Conservation (phyloP, 1,284 basidiomycete genomes). For the Rhodotorula sp. region DNA sequence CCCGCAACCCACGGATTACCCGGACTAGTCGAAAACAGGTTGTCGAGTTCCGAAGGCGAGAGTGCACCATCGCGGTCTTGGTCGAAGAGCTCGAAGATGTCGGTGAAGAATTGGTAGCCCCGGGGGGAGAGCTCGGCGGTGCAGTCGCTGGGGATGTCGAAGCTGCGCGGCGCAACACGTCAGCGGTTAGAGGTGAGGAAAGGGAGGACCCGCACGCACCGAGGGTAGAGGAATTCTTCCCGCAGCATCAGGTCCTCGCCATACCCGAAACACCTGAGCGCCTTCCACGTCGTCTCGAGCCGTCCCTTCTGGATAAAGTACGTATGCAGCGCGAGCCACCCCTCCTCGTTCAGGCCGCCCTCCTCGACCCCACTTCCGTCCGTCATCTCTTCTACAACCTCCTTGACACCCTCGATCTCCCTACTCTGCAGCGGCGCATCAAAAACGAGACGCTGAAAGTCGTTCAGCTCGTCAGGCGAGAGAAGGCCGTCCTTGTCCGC, state of each 20-base stretch:
- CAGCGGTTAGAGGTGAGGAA: neutral
- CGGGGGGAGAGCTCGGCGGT: conserved; percentile 89
- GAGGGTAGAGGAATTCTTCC: conserved; percentile 82
- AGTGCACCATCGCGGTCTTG: conserved; percentile 97
- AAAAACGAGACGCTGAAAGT: conserved; percentile 73
- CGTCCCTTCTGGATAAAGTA: conserved; percentile 95
- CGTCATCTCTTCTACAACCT: conserved; percentile 33
- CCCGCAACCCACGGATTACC: conserved; percentile 87
- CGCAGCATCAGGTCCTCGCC: conserved; percentile 86
- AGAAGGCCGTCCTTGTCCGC: conserved; percentile 89
- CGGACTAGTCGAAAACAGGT: conserved; percentile 89
- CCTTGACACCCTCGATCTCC: conserved; percentile 69
- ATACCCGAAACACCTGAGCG: conserved; percentile 91
- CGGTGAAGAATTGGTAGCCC: conserved; percentile 96
- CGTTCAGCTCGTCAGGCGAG: conserved; percentile 87
- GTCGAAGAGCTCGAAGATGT: conserved; percentile 94
- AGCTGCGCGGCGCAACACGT: conserved; percentile 55
- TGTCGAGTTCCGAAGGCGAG: conserved; percentile 77
- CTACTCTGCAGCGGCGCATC: conserved; percentile 76
- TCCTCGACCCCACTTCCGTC: conserved; percentile 66
- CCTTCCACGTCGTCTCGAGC: conserved; percentile 97
- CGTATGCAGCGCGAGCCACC: conserved; percentile 92
- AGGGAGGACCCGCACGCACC: conserved; percentile 56
- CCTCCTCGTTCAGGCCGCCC: conserved; percentile 81
- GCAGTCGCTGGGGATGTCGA: conserved; percentile 88